phyloP scores from a whole-genome alignment of 2,329 filamentous ascomycete genomes.

The Mycogone perniciosa region DNA sequence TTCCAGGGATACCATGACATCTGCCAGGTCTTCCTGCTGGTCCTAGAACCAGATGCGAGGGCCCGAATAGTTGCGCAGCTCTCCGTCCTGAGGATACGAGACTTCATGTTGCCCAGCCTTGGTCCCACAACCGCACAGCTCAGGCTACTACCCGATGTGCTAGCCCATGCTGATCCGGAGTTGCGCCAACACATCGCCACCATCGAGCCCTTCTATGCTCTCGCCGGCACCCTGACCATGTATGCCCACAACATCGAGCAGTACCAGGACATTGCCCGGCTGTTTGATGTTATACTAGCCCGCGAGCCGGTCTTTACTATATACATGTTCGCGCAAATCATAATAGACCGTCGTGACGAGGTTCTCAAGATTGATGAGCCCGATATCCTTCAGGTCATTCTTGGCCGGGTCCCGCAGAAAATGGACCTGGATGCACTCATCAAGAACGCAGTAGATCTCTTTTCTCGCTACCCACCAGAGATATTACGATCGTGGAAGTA shows the following conservation, averaged over 20 bases:
- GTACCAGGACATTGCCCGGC: conserved; percentile 78
- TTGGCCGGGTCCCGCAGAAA: conserved; percentile 78
- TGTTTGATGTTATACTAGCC: conserved; percentile 89
- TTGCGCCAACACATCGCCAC: conserved; percentile 70
- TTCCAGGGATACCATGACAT: conserved; percentile 99
- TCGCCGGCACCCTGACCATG: conserved; percentile 89
- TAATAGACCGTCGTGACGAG: conserved; percentile 72
- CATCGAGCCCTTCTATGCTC: conserved; percentile 83
- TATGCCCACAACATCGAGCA: conserved; percentile 94
- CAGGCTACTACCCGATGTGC: conserved; percentile 76
- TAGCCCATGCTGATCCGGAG: conserved; percentile 63
- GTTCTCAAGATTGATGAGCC: conserved; percentile 88
- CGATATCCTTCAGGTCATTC: conserved; percentile 83
- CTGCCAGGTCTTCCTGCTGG: conserved; percentile 87
- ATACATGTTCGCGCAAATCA: conserved; percentile 87
- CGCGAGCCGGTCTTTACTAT: conserved; percentile 81
- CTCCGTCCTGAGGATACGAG: conserved; percentile 82
- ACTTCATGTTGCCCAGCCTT: conserved; percentile 94
- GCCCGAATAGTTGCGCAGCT: conserved; percentile 66
- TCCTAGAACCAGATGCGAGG: conserved; percentile 60
- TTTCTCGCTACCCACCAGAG: conserved; percentile 63
- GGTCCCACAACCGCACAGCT: conserved; percentile 77
- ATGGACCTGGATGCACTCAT: conserved; percentile 78
- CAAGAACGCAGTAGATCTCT: conserved; percentile 55
- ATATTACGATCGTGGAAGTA: conserved; percentile 62